Conservation (phyloP, 1,284 basidiomycete genomes). For the Trichosporon sp. region DNA sequence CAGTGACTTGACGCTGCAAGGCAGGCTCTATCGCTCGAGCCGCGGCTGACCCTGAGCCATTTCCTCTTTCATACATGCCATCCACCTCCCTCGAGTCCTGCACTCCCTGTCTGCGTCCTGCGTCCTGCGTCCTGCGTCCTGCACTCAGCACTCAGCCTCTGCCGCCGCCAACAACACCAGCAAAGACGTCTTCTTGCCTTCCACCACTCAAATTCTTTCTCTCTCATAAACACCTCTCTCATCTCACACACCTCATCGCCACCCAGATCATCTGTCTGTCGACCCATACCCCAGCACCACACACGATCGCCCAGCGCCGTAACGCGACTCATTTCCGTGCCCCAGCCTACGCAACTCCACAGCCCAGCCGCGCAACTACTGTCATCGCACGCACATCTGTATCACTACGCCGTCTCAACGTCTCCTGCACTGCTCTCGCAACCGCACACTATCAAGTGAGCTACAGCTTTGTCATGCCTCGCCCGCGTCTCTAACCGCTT, state of each 20-base stretch:
- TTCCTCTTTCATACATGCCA: conserved; percentile 1
- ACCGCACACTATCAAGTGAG: neutral
- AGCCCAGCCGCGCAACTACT: neutral
- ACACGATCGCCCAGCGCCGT: neutral
- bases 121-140: neutral
- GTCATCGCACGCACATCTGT: neutral
- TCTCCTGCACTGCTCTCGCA: neutral
- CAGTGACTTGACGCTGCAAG: neutral
- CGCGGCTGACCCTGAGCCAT: neutral
- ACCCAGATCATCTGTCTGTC: neutral
- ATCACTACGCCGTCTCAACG: neutral
- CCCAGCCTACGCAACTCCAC: neutral
- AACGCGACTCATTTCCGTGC: neutral
- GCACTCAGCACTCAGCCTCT: neutral
- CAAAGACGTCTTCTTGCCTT: neutral
- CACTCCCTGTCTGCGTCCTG: neutral
- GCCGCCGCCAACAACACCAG: neutral
- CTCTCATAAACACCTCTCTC: neutral
- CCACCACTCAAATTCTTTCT: neutral
- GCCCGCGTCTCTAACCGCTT: neutral
- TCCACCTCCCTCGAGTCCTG: neutral
- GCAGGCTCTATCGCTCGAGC: neutral
- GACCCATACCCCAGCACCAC: neutral
- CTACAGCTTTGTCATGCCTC: neutral
- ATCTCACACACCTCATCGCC: neutral